Percentiles rank a stretch among this genome's conserved stretches.
Evolutionary conservation across 108 stramenopile species (phyloP).

Genomic region (Skeletonema grethae): DNA sequence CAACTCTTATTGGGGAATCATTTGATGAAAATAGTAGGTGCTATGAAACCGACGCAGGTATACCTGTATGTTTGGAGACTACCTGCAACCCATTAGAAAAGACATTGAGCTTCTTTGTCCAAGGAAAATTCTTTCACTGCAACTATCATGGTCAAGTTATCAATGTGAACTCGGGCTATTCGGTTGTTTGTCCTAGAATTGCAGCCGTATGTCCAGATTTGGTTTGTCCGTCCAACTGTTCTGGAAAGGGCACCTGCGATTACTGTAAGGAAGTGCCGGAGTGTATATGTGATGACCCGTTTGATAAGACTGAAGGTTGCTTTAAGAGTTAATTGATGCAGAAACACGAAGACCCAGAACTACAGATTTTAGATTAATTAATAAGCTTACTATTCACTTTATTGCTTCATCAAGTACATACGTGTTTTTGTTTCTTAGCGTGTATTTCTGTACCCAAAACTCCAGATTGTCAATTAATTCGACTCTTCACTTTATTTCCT

Average conservation of each 20-base stretch:
- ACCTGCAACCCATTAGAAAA: constrained; percentile 46
- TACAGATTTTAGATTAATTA: no score
- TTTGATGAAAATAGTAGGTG: constrained; percentile 40
- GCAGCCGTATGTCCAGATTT: constrained; percentile 46
- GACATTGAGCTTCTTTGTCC: constrained; percentile 41
- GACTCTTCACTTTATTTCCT: no score
- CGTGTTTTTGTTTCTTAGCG: no score
- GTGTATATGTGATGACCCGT: constrained; percentile 43
- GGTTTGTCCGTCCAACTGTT: constrained; percentile 47
- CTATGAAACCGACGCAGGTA: constrained; percentile 33
- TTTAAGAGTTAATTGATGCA: constrained; percentile 7
- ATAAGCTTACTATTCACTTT: no score
- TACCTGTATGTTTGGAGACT: constrained; percentile 42
- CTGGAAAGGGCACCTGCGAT: constrained; percentile 49
- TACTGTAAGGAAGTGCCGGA: constrained; percentile 33
- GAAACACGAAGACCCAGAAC: no score
- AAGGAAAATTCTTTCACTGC: constrained; percentile 38
- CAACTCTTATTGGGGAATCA: constrained; percentile 23
- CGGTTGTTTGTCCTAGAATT: constrained; percentile 35
- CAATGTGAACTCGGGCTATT: constrained; percentile 24
- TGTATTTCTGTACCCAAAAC: no score
- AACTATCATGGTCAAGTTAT: constrained; percentile 47
- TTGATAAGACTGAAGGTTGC: constrained; percentile 46
- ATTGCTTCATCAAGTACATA: no score
- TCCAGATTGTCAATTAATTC: no score